Evolutionary conservation across 257 asterid species (phyloP).

Genomic region (Plantago elongata): DNA sequence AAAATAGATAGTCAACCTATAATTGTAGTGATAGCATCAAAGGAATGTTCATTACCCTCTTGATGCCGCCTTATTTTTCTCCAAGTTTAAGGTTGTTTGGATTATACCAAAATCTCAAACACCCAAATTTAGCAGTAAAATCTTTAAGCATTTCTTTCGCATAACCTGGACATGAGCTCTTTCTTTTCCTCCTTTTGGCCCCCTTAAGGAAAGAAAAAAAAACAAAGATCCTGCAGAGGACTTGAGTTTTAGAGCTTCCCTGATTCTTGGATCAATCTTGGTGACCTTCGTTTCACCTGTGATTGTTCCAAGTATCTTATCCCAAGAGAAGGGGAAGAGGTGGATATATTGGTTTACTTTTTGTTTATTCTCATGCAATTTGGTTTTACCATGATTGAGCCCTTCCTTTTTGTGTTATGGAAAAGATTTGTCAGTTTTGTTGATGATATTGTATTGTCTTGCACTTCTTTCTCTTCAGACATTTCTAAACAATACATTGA

Average conservation of each 20-base stretch:
- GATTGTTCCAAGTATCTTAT: constrained; percentile 40
- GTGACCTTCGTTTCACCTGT: constrained; percentile 31
- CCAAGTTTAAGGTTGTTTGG: constrained; percentile 37
- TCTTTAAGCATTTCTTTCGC: constrained; percentile 21
- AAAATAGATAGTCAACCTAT: neutral
- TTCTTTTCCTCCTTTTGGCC: constrained; percentile 39
- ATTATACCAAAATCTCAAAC: constrained; percentile 24
- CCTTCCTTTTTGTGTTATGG: no score
- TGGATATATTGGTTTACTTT: no score
- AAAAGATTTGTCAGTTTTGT: neutral
- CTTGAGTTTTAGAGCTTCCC: constrained; percentile 3
- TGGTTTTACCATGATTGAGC: no score
- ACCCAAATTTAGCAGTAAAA: constrained; percentile 22
- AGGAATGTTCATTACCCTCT: constrained; percentile 23
- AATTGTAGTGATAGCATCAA: neutral
- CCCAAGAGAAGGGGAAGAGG: constrained; percentile 1
- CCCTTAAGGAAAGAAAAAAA: constrained; percentile 27
- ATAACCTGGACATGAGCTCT: constrained; percentile 31
- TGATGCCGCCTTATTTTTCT: constrained; percentile 33
- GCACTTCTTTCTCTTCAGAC: neutral
- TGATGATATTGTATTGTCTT: constrained; percentile 9
- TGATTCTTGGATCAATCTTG: constrained; percentile 46
- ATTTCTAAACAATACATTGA: neutral
- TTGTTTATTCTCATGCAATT: no score
- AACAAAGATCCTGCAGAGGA: constrained; percentile 12